Base-by-base conservation (phyloP, 192 early-diverging fungal species). In the Backusella mclennaniae region DNA sequence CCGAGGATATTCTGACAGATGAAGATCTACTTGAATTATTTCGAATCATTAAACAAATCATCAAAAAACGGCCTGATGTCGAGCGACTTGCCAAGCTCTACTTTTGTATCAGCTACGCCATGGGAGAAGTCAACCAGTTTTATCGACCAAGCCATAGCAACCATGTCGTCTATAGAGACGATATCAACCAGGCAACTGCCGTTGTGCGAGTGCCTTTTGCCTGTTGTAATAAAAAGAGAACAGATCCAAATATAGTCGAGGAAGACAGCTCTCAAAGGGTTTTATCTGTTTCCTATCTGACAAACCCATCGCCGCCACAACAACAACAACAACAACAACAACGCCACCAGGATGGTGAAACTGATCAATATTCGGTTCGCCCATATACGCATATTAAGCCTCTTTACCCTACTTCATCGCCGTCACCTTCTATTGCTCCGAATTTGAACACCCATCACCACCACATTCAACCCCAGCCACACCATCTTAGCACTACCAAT, bases 1-100 rank as follows among this genome's bases (percentile, higher is more conserved):
- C 73, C 49, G 76, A 82, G 53, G 80, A 82, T 69, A 82, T 82
- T 44, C 56, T 82, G 17, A 77, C 67, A 38, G 80, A 82, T 72
- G 76, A 82, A 49, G 80, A 82, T 29, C 26, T 82, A 29, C 41
- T 82, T 14, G 80, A 77, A 23, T 41, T 82, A 15, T 82, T 82
- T 75, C 80, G 73, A 67, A 59, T 78, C 21, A 75, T 77, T 6
- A 82, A 82, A 29, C 80, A 77, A 49, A 59, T 77, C 26, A 44
- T 82, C 26, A 67, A 74, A 11, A 77, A 82, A 31, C 74, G 77
- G 31, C 76, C 76, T 8, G 68, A 71, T 33, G 44, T 77, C 31
- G 80, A 82, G 1, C 72, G 73, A 71, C 49, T 82, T 23, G 76
- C 80, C 53, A 74, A 78, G 59, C 52, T 82, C 1, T 41, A 78